Conservation (phyloP, 139 green algal genomes). For the Closterium sp. region DNA sequence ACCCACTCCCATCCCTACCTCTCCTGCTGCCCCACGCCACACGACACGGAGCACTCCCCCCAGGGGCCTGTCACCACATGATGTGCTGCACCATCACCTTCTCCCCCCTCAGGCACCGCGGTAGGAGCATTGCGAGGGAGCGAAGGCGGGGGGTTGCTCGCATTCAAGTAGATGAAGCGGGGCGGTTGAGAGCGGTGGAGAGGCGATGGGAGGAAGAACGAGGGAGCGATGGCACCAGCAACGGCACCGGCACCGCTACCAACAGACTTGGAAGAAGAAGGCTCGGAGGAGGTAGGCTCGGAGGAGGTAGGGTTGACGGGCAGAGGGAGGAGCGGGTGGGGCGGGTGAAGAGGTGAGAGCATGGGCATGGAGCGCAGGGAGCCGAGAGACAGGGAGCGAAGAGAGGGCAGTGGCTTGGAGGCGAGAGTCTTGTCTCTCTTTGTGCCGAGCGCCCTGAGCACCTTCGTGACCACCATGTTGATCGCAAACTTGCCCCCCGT, state of each 20-base stretch:
- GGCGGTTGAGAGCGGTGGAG: not conserved
- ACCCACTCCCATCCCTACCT: not conserved
- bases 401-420: not conserved
- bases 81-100: not conserved
- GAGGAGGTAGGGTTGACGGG: not conserved
- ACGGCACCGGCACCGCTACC: too few species aligned
- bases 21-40: not conserved
- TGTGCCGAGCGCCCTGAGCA: not conserved
- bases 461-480: not conserved
- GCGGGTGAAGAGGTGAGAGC: not conserved
- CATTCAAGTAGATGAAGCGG: not conserved
- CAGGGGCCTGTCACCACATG: not conserved
- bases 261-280: not conserved
- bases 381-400: not conserved
- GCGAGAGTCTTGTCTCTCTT: not conserved
- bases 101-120: not conserved
- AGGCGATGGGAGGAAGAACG: not conserved
- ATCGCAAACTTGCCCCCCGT: constrained; percentile 16
- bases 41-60: not conserved
- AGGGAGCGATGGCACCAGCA: not conserved
- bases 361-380: not conserved
- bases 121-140: too few species aligned
- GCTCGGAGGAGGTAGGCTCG: not conserved
- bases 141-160: not conserved
- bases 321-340: not conserved